Evolutionary conservation across 305 asterid species (phyloP), one percentile per base, ranked within the genome.

Genomic region (Petunia hybrid): DNA sequence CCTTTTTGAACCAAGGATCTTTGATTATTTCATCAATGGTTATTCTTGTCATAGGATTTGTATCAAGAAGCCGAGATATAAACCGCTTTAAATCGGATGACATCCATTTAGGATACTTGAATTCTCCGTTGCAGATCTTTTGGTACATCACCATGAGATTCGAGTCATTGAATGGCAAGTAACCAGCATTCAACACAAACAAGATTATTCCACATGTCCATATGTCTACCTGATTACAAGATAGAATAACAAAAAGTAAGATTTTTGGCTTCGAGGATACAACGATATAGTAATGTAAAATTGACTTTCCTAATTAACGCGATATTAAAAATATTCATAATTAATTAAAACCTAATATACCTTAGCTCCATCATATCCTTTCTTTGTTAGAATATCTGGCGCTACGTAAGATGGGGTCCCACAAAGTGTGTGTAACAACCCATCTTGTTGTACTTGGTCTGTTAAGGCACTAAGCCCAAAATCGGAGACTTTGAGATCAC

Each of bases 401-500:
- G 99, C 98, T 2, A 93, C 99, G 61, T 93, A 95, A 4, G 98
- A 94, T 31, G 98, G 98, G 60, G 98, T 91, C 31, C 97, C 97
- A 82, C 98, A 95, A 4, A 95, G 93, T 80, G 97, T 95, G 85
- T 92, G 97, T 61, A 95, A 66, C 1, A 93, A 82, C 0, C 98
- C 99, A 36, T 95, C 99, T 22, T 79, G 85, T 8, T 89, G 86
- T 2, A 85, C 87, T 3, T 92, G 94, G 6, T 86, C 97, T 5
- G 84, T 82, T 64, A 91, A 59, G 35, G 99, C 99, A 81, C 97
- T 90, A 60, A 95, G 91, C 2, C 99, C 98, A 77, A 95, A 95
- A 85, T 95, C 99, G 4, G 98, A 90, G 0, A 93, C 91, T 46
- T 93, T 95, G 5, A 95, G 87, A 68, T 91, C 97, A 0, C 91